Evolutionary conservation across 805 yeast genomes (phyloP).

Genomic region (Starmerella gropengiesseri): DNA sequence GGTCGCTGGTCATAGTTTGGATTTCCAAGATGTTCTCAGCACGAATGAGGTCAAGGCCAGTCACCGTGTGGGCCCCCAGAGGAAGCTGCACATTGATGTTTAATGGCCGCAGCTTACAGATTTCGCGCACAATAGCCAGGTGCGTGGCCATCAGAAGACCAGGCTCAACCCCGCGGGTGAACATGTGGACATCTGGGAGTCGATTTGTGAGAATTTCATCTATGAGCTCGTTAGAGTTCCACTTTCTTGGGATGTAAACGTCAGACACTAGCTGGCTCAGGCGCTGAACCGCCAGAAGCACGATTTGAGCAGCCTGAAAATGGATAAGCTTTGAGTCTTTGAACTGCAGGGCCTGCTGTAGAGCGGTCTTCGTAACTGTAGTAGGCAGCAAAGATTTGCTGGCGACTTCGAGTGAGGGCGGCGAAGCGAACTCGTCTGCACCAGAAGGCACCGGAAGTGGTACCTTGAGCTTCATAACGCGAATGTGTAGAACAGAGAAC

Average conservation of each 20-base stretch:
- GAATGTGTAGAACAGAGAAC: conserved; percentile 49
- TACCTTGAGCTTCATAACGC: conserved; percentile 37
- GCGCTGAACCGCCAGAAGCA: conserved; percentile 46
- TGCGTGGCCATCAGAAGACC: conserved; percentile 15
- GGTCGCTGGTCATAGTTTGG: conserved; percentile 42
- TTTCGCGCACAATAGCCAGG: conserved; percentile 12
- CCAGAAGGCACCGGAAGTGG: neutral
- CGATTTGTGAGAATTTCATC: conserved; percentile 27
- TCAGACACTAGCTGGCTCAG: conserved; percentile 33
- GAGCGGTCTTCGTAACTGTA: conserved; percentile 45
- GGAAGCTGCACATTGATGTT: conserved; percentile 6
- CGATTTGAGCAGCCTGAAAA: conserved; percentile 53
- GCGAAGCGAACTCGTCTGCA: neutral
- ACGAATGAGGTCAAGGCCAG: conserved; percentile 23
- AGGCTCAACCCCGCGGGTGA: conserved; percentile 13
- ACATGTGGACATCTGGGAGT: conserved; percentile 29
- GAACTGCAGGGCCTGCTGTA: conserved; percentile 46
- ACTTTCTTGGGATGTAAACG: conserved; percentile 33
- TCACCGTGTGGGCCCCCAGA: conserved; percentile 13
- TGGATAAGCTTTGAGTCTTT: conserved; percentile 42
- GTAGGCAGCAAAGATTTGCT: conserved; percentile 45
- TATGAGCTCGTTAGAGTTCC: conserved; percentile 31
- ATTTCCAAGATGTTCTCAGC: conserved; percentile 43
- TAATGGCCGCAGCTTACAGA: conserved; percentile 13
- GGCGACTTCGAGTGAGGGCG: conserved; percentile 1